phyloP scores from a whole-genome alignment of 176 grass and related monocot species.

The Dactylis glomerata region DNA sequence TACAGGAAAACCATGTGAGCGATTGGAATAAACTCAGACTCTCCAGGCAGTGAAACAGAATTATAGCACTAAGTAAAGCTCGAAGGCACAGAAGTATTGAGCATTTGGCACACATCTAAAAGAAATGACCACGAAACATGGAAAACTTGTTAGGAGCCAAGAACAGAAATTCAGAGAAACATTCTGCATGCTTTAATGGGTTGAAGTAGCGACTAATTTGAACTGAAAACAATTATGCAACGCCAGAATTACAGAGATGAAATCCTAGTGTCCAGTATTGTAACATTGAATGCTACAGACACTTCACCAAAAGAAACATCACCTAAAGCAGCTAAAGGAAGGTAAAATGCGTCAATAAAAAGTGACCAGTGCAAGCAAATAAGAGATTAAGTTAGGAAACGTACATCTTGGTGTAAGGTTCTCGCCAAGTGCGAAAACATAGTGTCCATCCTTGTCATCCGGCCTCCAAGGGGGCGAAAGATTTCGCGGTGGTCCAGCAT shows the following conservation, averaged over 20 bases:
- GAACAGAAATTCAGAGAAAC: not conserved
- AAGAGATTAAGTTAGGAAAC: slow-evolving; percentile 9
- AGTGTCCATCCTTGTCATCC: slow-evolving; percentile 92
- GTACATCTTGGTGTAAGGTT: slow-evolving; percentile 95
- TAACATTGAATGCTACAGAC: slow-evolving; percentile 6
- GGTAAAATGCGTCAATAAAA: not conserved
- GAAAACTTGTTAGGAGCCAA: not conserved
- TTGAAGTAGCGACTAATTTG: not conserved
- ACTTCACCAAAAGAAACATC: not conserved
- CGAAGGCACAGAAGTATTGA: not conserved
- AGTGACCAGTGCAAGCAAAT: not conserved
- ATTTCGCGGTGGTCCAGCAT: slow-evolving; percentile 44
- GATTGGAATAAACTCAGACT: slow-evolving; percentile 6
- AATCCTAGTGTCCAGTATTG: not conserved
- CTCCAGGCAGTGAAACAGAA: slow-evolving; percentile 19
- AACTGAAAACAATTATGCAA: not conserved
- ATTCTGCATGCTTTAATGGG: not conserved
- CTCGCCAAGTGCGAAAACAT: slow-evolving; percentile 74
- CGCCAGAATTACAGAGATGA: not conserved
- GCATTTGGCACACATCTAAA: slow-evolving; percentile 1
- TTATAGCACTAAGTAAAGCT: slow-evolving; percentile 3
- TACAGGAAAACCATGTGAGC: slow-evolving; percentile 22
- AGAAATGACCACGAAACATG: not conserved
- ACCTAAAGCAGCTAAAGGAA: slow-evolving; percentile 6
- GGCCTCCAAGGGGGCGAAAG: slow-evolving; percentile 73